A percentile compares a stretch with the other conserved stretches of the same genome.
phyloP scores from a whole-genome alignment of 345 rosid species.

The Syzygium aromaticum region DNA sequence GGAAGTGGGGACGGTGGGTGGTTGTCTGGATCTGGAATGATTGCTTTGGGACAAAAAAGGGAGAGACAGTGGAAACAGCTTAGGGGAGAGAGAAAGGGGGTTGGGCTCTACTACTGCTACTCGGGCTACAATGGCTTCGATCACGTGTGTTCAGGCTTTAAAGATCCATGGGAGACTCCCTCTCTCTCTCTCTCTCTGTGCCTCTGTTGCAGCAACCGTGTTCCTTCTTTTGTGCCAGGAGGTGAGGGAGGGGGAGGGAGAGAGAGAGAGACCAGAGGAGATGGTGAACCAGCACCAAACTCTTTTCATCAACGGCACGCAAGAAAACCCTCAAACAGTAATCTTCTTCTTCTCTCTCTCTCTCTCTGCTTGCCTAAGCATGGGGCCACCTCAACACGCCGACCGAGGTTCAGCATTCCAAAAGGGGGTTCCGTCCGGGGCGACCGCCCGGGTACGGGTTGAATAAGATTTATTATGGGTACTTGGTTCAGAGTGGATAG shows the following conservation, averaged over 20 bases:
- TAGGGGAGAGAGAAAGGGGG: background rate
- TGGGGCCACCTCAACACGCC: background rate
- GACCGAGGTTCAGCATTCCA: background rate
- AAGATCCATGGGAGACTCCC: background rate
- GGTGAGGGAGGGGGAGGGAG: background rate
- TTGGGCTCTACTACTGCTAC: background rate
- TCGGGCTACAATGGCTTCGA: background rate
- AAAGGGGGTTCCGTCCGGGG: too few relatives aligned
- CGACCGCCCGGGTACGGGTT: background rate
- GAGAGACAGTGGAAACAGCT: background rate
- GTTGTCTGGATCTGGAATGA: constrained; percentile 30
- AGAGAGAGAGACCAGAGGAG: background rate
- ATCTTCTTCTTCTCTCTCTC: background rate
- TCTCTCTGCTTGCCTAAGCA: background rate
- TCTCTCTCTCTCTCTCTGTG: background rate
- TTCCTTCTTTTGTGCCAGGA: background rate
- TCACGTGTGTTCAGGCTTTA: background rate
- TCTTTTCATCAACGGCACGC: background rate
- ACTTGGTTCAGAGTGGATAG: too few relatives aligned
- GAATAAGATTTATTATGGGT: background rate
- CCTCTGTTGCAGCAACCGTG: background rate
- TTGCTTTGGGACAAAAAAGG: constrained; percentile 9
- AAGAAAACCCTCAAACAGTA: background rate
- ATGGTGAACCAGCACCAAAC: background rate
- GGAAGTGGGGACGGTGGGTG: constrained; percentile 8